Base-by-base conservation (phyloP, 202 grass and related monocot genomes). In the Saccharum hybrid region DNA sequence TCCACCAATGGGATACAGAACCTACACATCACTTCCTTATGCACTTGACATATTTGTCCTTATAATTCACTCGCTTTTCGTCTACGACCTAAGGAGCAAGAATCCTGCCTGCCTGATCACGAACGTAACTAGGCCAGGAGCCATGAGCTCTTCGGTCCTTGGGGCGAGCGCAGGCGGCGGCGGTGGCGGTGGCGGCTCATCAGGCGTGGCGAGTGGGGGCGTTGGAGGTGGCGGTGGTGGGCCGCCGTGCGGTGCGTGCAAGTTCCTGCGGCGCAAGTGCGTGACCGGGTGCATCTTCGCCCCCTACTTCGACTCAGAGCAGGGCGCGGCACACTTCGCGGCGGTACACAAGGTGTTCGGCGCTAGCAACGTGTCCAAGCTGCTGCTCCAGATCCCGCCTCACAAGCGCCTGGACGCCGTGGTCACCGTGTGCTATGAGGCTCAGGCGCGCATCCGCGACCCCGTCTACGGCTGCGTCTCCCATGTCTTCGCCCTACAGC, bases 271-370 rank as follows among this genome's bases (percentile, higher is more conserved):
- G 10, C 86, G 94, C 63, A 97, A 97, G 94, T 97, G 94, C 81
- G 92, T 97, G 64, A 90, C 84, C 66, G 94, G 92, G n/a, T 97
- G 94, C 92, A 91, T 97, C 86, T 97, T 97, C 63, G 94, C 94
- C 56, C 92, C 94, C 41, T 97, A 97, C 87, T 97, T 97, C 74
- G 94, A 97, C 81, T 94, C 94, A 61, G 92, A 97, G 90, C 92
- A 97, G 71, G 94, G 94, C 31, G 90, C 94, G 75, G 92, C 90
- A 76, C 90, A 97, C 84, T 97, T 97, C 73, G 94, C 94, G 63
- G 94, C 92, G 19, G 94, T 97, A 71, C 94, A 97, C 90, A 94
- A 97, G 90, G 94, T 97, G 82, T 97, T 97, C 82, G 94, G 94
- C 45, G 94, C 94, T 71, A 94, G 92, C 82, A 97, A 97, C 88